These are phyloP conservation scores for Boletus vermiculosoides DNA, from an alignment of 768 basidiomycete species.

Conservation along the genomic window DNA sequence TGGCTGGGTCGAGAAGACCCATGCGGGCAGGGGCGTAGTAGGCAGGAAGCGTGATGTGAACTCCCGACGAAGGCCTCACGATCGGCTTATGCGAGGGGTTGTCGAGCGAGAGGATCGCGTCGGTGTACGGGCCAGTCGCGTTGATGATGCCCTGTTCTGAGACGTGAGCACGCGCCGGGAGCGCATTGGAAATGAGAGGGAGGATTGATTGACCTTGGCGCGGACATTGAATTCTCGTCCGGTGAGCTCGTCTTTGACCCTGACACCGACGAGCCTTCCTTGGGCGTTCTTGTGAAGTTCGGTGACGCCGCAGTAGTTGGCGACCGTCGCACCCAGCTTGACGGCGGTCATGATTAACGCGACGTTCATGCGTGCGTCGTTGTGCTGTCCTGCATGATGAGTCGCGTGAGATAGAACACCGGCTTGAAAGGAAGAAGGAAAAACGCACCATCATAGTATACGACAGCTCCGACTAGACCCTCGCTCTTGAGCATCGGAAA, in stretches of 20 bases:
- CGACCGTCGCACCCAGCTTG: constrained; percentile 81
- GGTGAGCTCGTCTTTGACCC: constrained; percentile 77
- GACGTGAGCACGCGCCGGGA: neutral
- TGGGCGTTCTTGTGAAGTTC: constrained; percentile 64
- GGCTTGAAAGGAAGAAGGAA: neutral
- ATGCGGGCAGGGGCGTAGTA: constrained; percentile 95
- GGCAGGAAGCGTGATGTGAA: constrained; percentile 95
- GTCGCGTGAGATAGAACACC: neutral
- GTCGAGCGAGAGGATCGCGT: constrained; percentile 81
- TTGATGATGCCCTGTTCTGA: constrained; percentile 79
- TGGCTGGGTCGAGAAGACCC: constrained; percentile 93
- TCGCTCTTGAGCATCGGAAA: constrained; percentile 97
- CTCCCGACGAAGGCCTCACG: constrained; percentile 88
- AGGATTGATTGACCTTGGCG: constrained; percentile 55
- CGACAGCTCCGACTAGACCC: constrained; percentile 89
- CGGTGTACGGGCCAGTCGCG: constrained; percentile 93
- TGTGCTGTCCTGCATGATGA: constrained; percentile 76
- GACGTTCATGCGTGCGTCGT: constrained; percentile 98
- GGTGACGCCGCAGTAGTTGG: constrained; percentile 89
- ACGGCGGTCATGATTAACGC: constrained; percentile 94
- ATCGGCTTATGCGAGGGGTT: constrained; percentile 76
- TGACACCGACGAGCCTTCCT: constrained; percentile 69
- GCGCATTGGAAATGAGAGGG: neutral
- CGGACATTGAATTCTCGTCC: constrained; percentile 80
- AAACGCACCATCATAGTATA: constrained; percentile 89